These are phyloP conservation scores for Kodamaea sagamina DNA, from an alignment of 805 yeast genomes.

Conservation along the genomic window DNA sequence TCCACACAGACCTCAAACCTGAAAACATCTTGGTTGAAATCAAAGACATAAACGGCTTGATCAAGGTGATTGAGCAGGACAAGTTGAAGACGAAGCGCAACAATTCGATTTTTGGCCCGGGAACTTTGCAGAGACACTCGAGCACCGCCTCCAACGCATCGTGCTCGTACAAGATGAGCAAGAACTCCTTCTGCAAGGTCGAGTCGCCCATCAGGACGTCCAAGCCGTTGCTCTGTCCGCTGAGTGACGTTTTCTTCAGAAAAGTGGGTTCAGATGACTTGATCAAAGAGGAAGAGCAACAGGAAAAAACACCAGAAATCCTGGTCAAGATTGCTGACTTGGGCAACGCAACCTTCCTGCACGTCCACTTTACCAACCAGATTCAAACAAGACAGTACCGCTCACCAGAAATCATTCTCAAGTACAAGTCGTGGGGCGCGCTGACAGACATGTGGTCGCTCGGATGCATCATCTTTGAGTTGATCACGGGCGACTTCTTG, in stretches of 20 bases:
- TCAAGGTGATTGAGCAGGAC: constrained; percentile 21
- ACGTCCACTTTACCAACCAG: constrained; percentile 81
- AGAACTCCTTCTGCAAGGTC: constrained; percentile 14
- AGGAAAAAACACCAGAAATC: constrained; percentile 7
- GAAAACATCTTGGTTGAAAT: constrained; percentile 51
- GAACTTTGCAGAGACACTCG: constrained; percentile 6
- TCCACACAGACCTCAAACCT: constrained; percentile 50
- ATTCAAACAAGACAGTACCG: constrained; percentile 92
- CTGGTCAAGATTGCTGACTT: constrained; percentile 83
- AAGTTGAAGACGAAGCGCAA: background rate
- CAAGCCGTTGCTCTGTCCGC: constrained; percentile 42
- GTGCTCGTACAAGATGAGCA: constrained; percentile 16
- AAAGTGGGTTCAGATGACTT: constrained; percentile 7
- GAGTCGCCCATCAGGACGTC: constrained; percentile 43
- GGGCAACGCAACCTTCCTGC: constrained; percentile 86
- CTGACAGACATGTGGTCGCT: constrained; percentile 63
- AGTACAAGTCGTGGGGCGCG: constrained; percentile 56
- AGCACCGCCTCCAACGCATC: constrained; percentile 8
- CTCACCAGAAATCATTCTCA: constrained; percentile 65
- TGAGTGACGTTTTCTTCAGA: constrained; percentile 13
- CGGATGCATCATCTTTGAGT: constrained; percentile 60
- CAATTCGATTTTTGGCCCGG: constrained; percentile 4
- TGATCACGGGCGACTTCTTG: constrained; percentile 61
- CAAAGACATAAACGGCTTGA: constrained; percentile 53
- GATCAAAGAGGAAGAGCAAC: constrained; percentile 3